Base-by-base conservation (phyloP, 192 early-diverging fungal species). In the Rhizoclosmatium globosum region DNA sequence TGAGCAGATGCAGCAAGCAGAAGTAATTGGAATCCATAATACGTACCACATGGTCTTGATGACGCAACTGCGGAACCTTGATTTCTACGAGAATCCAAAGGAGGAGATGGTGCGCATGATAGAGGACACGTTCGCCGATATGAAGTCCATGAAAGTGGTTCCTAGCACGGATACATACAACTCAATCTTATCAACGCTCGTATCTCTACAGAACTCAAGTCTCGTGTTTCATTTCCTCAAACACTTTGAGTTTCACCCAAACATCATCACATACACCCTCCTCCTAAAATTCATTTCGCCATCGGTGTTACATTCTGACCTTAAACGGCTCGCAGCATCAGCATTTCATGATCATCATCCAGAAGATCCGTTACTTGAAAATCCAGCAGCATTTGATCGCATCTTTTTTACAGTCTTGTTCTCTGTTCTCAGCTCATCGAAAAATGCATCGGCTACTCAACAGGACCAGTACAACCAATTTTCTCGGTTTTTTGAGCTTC, bases 201-300 rank as follows among this genome's bases (percentile, higher is more conserved):
- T 71, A 7, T 23, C 7, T 6, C 47, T 71, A 11, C 44, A 17
- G 38, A 44, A 6, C 23, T 23, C 13, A 17, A 48, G 53, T 23
- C 48, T 71, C 31, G 69, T 38, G 19, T 71, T 71, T 48, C 46
- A n/a, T n/a, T 71, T 71, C 39, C 53, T 71, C 13, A n/a, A 57
- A 56, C 2, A 17, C 9, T 56, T n/a, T n/a, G 48, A 48, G 2
- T 71, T 71, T 41, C 19, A 56, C 15, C 69, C 69, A n/a, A 57
- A 71, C 38, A 46, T 71, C 48, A 57, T 71, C 69, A 71, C 69
- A 31, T 71, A 56, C 53, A 71, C 69, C 2, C n/a, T 71, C 9
- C 69, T 71, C 23, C 69, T 71, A 2, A 71, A 71, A 57, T 19
- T 71, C 15, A 48, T 56, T 7, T 71, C 69, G 2, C 50, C 69